Conservation (phyloP, 306 rosid species). For the Pueraria montana region DNA sequence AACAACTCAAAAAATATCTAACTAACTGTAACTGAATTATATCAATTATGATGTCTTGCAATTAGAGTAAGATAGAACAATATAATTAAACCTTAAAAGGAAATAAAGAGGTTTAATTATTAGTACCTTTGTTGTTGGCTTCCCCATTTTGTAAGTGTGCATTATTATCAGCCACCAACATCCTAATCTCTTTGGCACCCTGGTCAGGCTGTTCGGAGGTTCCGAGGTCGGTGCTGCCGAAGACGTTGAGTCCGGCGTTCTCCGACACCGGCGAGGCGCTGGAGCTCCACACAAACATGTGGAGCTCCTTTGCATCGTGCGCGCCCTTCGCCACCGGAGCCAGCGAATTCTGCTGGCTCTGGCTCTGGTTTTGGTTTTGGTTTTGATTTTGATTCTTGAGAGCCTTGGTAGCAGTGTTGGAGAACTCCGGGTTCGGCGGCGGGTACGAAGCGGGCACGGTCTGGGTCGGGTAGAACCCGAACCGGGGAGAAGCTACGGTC, state of each 20-base stretch:
- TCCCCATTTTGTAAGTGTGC: constrained; percentile 81
- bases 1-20: no score
- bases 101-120: neutral
- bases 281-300: constrained; percentile 95
- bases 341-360: neutral
- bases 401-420: constrained; percentile 33
- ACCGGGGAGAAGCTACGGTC: constrained; percentile 56
- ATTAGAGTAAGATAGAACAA: no score
- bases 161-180: constrained; percentile 71
- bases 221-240: constrained; percentile 59
- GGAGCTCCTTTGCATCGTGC: constrained; percentile 83
- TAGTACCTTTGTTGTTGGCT: constrained; percentile 63
- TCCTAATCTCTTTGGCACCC: constrained; percentile 91
- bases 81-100: neutral
- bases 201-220: constrained; percentile 78
- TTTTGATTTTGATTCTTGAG: neutral
- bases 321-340: neutral
- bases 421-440: constrained; percentile 84
- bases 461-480: constrained; percentile 72
- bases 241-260: constrained; percentile 68
- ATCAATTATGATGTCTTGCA: no score
- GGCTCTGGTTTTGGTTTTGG: neutral
- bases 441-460: constrained; percentile 65
- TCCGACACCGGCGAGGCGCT: constrained; percentile 86
- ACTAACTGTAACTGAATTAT: no score